phyloP scores from a whole-genome alignment of 768 basidiomycete species.

The Dioszegia aurantiaca region DNA sequence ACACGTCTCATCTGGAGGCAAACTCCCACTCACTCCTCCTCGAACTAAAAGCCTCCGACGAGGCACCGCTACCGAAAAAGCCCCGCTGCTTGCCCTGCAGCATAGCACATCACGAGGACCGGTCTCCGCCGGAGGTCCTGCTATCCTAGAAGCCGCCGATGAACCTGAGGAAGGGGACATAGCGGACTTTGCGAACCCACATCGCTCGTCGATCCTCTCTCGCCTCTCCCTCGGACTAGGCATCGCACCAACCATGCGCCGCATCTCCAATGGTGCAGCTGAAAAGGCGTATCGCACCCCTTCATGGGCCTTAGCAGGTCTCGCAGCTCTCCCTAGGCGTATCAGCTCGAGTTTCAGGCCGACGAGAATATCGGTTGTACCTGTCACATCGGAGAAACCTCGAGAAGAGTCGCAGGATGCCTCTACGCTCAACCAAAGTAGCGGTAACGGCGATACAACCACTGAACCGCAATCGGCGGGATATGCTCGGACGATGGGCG shows the following conservation, averaged over 20 bases:
- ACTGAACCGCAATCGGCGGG: slow-evolving; percentile 1
- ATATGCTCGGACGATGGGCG: slow-evolving; percentile 4
- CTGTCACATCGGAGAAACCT: too few relatives aligned
- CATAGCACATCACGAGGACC: not conserved
- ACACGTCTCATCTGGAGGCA: not conserved
- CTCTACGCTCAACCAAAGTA: not conserved
- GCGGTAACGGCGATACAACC: slow-evolving; percentile 1
- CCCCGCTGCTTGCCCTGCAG: not conserved
- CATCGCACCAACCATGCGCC: not conserved
- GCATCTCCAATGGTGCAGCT: slow-evolving; percentile 10
- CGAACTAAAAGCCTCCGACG: not conserved
- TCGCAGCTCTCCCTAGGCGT: slow-evolving; percentile 1
- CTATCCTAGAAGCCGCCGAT: not conserved
- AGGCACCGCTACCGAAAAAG: slow-evolving; percentile 4
- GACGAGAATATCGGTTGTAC: too few relatives aligned
- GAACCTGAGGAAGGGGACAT: slow-evolving; percentile 13
- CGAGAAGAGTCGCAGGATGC: too few relatives aligned
- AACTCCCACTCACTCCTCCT: slow-evolving; percentile 7
- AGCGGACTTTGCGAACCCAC: slow-evolving; percentile 13
- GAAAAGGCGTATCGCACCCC: slow-evolving; percentile 14
- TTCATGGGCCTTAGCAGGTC: slow-evolving; percentile 5
- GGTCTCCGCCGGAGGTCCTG: not conserved
- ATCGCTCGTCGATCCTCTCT: slow-evolving; percentile 8
- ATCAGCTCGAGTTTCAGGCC: slow-evolving; percentile 5
- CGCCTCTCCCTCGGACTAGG: slow-evolving; percentile 11